Evolutionary conservation across 2,329 filamentous ascomycete genomes (phyloP).

Genomic region (Aspergillus pseudoglaucus): DNA sequence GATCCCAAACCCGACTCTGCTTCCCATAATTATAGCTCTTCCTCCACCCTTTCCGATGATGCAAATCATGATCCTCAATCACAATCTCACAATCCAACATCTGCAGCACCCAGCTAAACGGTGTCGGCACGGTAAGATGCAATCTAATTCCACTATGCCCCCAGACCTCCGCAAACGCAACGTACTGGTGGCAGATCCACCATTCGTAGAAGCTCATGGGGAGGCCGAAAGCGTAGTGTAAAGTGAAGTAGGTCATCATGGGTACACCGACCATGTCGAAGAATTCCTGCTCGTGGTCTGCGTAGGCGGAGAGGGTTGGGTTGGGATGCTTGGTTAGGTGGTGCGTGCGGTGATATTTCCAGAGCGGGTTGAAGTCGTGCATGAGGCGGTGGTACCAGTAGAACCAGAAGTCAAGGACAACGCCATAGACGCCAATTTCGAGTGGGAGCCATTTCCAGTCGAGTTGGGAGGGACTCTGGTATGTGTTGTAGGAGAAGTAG

Average conservation of each 20-base stretch:
- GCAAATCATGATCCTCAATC: constrained; percentile 1
- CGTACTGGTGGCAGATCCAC: constrained; percentile 3
- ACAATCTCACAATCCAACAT: not conserved
- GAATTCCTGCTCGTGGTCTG: constrained; percentile 2
- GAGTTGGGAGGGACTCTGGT: not conserved
- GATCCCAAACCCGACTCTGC: constrained; percentile 2
- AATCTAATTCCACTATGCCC: not conserved
- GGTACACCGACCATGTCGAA: constrained; percentile 3
- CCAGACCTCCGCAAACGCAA: constrained; percentile 1
- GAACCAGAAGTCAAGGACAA: constrained; percentile 3
- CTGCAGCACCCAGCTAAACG: constrained; percentile 1
- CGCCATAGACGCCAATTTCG: constrained; percentile 1
- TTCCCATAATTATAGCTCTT: constrained; percentile 3
- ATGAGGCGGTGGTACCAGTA: constrained; percentile 3
- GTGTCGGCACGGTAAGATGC: not conserved
- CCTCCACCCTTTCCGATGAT: constrained; percentile 2
- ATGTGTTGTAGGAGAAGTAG: not conserved
- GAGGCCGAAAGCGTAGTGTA: not conserved
- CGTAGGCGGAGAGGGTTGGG: constrained; percentile 1
- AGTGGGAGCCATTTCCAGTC: constrained; percentile 2
- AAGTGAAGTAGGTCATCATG: constrained; percentile 1
- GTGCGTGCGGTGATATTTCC: constrained; percentile 2
- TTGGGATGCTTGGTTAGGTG: constrained; percentile 2
- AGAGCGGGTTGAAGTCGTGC: constrained; percentile 1
- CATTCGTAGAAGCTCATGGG: constrained; percentile 1